phyloP scores from a whole-genome alignment of 306 rosid genomes.

The Bauhinia variegata region DNA sequence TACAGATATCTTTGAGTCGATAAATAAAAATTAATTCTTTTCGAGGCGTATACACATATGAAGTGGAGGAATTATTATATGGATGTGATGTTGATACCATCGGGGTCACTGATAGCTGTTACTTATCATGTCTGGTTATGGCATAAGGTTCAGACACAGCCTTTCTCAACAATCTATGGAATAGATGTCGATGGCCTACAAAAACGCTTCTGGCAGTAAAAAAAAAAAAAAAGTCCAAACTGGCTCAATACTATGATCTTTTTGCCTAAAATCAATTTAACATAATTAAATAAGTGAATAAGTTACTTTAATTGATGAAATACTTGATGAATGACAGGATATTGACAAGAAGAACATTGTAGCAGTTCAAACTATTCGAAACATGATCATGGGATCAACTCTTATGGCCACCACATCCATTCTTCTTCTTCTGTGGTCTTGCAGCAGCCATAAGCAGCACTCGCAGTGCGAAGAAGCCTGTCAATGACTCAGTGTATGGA shows the following conservation, averaged over 20 bases:
- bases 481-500: slow-evolving; percentile 77
- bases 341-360: slow-evolving; percentile 89
- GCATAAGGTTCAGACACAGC: slow-evolving; percentile 57
- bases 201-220: too few relatives aligned
- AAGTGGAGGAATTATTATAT: slow-evolving; percentile 61
- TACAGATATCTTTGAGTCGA: too few relatives aligned
- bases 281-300: too few relatives aligned
- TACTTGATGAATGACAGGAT: slow-evolving; percentile 52
- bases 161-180: slow-evolving; percentile 67
- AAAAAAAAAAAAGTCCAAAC: too few relatives aligned
- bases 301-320: too few relatives aligned
- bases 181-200: slow-evolving; percentile 58
- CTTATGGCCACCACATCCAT: slow-evolving; percentile 92
- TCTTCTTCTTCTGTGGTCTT: slow-evolving; percentile 77
- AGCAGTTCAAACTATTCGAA: slow-evolving; percentile 85
- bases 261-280: slow-evolving; percentile 12
- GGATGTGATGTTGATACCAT: slow-evolving; percentile 66
- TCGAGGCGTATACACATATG: too few relatives aligned
- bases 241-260: too few relatives aligned
- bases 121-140: slow-evolving; percentile 72
- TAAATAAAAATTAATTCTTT: too few relatives aligned
- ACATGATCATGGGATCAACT: slow-evolving; percentile 89
- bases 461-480: slow-evolving; percentile 82
- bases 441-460: slow-evolving; percentile 96
- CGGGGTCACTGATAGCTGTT: slow-evolving; percentile 48